phyloP scores from a whole-genome alignment of 345 rosid species.

The Lenwebbia sp. region DNA sequence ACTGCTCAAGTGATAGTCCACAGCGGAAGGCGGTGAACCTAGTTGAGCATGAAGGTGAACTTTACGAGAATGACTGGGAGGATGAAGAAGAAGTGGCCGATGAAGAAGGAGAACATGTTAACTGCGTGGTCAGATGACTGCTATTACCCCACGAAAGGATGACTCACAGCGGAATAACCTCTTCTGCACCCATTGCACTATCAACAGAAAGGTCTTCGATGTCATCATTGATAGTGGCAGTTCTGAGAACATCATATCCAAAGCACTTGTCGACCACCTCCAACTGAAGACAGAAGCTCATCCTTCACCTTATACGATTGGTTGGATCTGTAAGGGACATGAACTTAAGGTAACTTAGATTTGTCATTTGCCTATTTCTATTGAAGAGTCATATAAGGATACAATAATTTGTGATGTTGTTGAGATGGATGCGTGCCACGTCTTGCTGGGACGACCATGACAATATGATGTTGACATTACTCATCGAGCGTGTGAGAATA shows the following conservation, averaged over 20 bases:
- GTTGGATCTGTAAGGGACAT: neutral
- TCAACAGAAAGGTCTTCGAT: neutral
- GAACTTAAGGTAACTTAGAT: neutral
- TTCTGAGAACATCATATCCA: neutral
- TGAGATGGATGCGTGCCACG: constrained; percentile 3
- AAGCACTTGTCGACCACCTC: neutral
- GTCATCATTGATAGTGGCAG: neutral
- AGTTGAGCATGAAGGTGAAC: neutral
- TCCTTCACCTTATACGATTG: neutral
- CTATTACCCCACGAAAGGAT: neutral
- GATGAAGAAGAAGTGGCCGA: neutral
- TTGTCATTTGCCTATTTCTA: neutral
- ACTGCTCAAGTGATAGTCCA: neutral
- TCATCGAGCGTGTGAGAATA: neutral
- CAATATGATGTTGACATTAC: neutral
- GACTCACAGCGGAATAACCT: neutral
- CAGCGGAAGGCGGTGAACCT: neutral
- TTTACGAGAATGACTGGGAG: neutral
- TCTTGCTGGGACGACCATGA: neutral
- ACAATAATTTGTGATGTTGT: neutral
- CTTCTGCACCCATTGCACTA: neutral
- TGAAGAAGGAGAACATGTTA: neutral
- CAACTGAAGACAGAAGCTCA: neutral
- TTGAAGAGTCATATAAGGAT: neutral
- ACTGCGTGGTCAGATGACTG: neutral